Conservation (phyloP, 225 moss, liverwort and hornwort genomes). For the Sphagnum tenellum region DNA sequence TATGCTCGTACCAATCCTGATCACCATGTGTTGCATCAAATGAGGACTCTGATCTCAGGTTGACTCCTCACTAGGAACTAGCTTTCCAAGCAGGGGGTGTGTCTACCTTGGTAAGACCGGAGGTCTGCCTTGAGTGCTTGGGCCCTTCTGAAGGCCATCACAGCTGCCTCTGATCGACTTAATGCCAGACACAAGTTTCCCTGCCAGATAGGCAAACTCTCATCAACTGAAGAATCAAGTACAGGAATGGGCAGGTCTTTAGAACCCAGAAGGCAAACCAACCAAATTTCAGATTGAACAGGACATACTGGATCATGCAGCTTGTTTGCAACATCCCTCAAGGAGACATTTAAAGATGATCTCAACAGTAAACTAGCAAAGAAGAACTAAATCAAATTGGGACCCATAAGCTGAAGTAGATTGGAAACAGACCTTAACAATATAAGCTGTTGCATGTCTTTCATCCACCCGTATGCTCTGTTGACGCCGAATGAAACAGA, state of each 20-base stretch:
- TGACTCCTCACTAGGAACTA: no score
- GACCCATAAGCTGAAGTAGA: neutral
- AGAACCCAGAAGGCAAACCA: no score
- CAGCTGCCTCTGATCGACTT: slow-evolving; percentile 90
- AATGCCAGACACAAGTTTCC: slow-evolving; percentile 72
- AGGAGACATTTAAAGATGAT: no score
- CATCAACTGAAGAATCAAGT: no score
- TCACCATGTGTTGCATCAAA: neutral
- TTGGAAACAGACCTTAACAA: slow-evolving; percentile 53
- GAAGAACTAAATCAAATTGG: no score
- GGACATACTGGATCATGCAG: no score
- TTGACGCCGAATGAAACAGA: neutral
- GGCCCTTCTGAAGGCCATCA: slow-evolving; percentile 80
- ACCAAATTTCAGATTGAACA: no score
- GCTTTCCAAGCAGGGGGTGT: no score
- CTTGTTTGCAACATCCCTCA: no score
- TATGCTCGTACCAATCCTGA: slow-evolving; percentile 85
- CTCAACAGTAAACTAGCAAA: no score
- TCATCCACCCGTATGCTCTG: slow-evolving; percentile 84
- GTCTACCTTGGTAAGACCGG: slow-evolving; percentile 81
- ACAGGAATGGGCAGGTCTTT: no score
- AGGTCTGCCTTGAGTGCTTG: slow-evolving; percentile 68
- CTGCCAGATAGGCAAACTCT: slow-evolving; percentile 11
- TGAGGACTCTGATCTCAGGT: no score
- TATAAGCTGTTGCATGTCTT: slow-evolving; percentile 76